Evolutionary conservation across 257 asterid species (phyloP), one percentile per base, ranked within the genome.

Genomic region (Penstemon davidsonii): DNA sequence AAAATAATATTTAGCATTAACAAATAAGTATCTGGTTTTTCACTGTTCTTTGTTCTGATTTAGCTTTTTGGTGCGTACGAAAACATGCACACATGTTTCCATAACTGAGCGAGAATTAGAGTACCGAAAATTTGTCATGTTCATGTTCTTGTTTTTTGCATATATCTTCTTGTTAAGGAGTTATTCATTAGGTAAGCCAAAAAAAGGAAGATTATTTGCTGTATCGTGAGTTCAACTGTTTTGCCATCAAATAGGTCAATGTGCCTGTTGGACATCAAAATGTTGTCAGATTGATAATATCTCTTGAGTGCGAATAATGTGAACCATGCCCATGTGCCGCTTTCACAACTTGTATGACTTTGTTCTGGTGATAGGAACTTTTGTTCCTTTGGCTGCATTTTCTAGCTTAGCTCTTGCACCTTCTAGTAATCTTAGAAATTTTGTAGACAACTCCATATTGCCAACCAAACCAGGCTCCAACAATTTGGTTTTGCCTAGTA

Each of bases 381-480:
- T 36, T 55, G 49, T 71, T 63, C 70, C 52, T 54, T 37, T 44
- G 25, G 18, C 50, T 47, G 8, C 49, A 52, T 38, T 13, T 47
- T 47, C 41, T 63, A 41, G 72, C 33, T 64, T 42, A 60, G 55
- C 60, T 11, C 41, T 55, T 50, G n/a, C 52, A 4, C 40, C 50
- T 15, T 62, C 36, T 44, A 61, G 64, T 53, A 10, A 55, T 68
- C 38, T 41, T 47, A 57, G n/a, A 47, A 64, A 66, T 25, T 45
- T 42, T 55, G 68, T 12, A 37, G 43, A 33, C 38, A 53, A 71
- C 66, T 51, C 63, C 46, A 49, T 63, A 67, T 66, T 53, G 38
- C 73, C 55, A 50, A 59, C 49, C 66, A 62, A 52, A 68, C 19
- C 49, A 40, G 74, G 54, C 61, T 59, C 66, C 67, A 72, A 43